Evolutionary conservation across 140 eudicot species (phyloP), one percentile per base, ranked within the genome.

Genomic region (Bidens hawaiensis): DNA sequence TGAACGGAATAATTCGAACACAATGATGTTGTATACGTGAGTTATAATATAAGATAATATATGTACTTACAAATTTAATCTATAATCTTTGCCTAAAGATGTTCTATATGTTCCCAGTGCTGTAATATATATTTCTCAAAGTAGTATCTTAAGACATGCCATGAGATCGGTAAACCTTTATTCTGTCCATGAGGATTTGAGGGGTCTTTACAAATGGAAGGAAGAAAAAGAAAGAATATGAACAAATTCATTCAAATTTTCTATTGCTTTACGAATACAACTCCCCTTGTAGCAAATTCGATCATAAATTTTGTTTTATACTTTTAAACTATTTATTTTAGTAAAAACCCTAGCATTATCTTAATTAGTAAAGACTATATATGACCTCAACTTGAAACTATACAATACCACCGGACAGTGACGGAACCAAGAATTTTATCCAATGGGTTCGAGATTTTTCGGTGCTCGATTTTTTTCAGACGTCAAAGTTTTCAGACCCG

Each of bases 51-150:
- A 15, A 24, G 36, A 55, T 66, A 64, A 72, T 72, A 72, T 43
- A 30, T 22, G 12, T 64, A 53, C 31, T 4, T 72, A 15, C 26
- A 55, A 54, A 26, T 64, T 54, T 27, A 72, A 42, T 43, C 30
- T 21, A 53, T 31, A 42, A 28, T 21, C 48, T 52, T 24, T 18
- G 38, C 67, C 25, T 72, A 72, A 72, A 72, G 72, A 72, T 64
- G 77, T 63, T 54, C 77, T 64, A n/a, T 54, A 64, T 72, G 77
- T 64, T 64, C 57, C 72, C 18, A 55, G 72, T 72, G 77, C 60
- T 55, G 45, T 45, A 33, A 64, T 45, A 42, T 31, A 5, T 31
- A 43, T 0, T 6, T 22, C 64, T 18, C 10, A 21, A 72, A 60
- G 21, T 59, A 59, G 45, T 13, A 70, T 7, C 41, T n/a, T 31